phyloP scores from a whole-genome alignment of 2,329 filamentous ascomycete species.

The Ceratocystis destructans region DNA sequence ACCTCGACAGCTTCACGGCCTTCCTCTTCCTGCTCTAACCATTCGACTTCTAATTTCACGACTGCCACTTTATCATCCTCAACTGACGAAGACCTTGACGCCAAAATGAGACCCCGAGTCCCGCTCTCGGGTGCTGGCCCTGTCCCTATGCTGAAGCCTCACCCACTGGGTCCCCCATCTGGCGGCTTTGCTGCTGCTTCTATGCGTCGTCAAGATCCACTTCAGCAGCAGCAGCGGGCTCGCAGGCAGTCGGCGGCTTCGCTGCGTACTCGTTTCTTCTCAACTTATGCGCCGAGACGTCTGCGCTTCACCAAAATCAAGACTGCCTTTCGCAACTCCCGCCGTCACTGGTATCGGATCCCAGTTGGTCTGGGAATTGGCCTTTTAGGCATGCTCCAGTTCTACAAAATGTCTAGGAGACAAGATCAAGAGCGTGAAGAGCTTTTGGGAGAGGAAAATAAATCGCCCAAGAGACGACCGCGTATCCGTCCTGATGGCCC shows the following conservation, averaged over 20 bases:
- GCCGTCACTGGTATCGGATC: constrained; percentile 69
- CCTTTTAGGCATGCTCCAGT: constrained; percentile 69
- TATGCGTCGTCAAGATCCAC: constrained; percentile 12
- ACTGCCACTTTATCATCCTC: neutral
- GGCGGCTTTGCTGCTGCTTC: constrained; percentile 18
- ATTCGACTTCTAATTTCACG: constrained; percentile 4
- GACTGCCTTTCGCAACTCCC: constrained; percentile 15
- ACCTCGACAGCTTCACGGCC: constrained; percentile 9
- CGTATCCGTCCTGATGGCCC: constrained; percentile 70
- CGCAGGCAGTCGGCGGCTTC: constrained; percentile 9
- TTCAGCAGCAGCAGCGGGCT: constrained; percentile 5
- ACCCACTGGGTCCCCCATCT: constrained; percentile 13
- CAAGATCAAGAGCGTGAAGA: constrained; percentile 22
- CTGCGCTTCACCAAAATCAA: constrained; percentile 18
- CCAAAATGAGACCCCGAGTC: constrained; percentile 17
- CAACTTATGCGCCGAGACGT: constrained; percentile 12
- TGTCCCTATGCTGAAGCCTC: constrained; percentile 18
- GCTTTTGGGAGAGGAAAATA: constrained; percentile 16
- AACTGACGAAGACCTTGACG: constrained; percentile 2
- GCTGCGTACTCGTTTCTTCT: constrained; percentile 16
- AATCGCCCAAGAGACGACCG: constrained; percentile 36
- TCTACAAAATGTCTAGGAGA: constrained; percentile 58
- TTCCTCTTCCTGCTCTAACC: constrained; percentile 13
- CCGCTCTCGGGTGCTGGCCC: constrained; percentile 11
- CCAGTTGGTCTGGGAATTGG: constrained; percentile 74